Conservation (phyloP, 148 eudicot species). For the Chenopodium suecicum region DNA sequence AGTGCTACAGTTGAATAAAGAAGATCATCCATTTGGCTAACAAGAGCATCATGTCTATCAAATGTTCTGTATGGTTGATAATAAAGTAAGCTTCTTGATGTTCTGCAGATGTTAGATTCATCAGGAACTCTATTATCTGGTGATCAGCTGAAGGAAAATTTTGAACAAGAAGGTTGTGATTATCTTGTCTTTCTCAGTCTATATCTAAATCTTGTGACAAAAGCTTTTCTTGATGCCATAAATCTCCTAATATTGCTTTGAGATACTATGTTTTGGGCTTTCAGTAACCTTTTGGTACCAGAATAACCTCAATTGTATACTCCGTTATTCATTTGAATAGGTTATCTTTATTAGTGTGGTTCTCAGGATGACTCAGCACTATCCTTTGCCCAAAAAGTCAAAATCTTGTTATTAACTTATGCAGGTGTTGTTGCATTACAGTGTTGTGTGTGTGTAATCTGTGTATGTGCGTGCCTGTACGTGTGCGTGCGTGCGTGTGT, state of each 20-base stretch:
- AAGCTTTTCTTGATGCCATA: neutral
- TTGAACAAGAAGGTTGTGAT: conserved; percentile 68
- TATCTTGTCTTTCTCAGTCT: neutral
- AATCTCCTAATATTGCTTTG: neutral
- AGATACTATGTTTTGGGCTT: neutral
- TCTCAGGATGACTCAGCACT: neutral
- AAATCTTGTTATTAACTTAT: neutral
- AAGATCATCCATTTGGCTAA: neutral
- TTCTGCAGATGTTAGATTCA: conserved; percentile 71
- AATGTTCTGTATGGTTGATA: neutral
- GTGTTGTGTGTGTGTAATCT: too few relatives aligned
- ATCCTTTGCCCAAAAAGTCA: neutral
- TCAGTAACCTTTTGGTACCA: neutral
- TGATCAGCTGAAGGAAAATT: conserved; percentile 70
- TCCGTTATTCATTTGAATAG: neutral
- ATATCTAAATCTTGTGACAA: neutral
- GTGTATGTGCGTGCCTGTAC: too few relatives aligned
- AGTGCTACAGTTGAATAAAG: neutral
- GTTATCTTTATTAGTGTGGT: neutral
- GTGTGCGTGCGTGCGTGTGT: neutral
- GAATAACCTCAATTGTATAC: neutral
- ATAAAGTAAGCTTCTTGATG: conserved; percentile 3
- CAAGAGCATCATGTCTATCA: neutral
- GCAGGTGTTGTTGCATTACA: neutral
- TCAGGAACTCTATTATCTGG: conserved; percentile 69